Evolutionary conservation across 2,329 filamentous ascomycete species (phyloP).

Genomic region (Diaporthe amygdali): DNA sequence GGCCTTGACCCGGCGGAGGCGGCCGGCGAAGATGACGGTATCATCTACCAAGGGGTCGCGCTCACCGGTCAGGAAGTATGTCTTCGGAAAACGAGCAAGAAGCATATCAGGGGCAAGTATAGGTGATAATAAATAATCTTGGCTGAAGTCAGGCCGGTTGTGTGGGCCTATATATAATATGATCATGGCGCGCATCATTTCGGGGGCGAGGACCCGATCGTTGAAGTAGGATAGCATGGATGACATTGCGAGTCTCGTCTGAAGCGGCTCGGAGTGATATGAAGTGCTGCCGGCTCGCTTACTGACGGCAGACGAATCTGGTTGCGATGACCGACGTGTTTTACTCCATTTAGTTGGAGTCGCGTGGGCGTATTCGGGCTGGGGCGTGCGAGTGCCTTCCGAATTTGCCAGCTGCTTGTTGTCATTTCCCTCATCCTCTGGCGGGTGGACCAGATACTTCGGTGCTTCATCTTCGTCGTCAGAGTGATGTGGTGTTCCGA

Average conservation of each 20-base stretch:
- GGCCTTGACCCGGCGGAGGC: constrained; percentile 80
- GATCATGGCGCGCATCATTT: constrained; percentile 99
- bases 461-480: constrained; percentile 70
- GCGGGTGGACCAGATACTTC: constrained; percentile 28
- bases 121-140: constrained; percentile 89
- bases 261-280: constrained; percentile 64
- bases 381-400: constrained; percentile 40
- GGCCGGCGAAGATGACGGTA: constrained; percentile 92
- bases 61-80: constrained; percentile 92
- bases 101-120: constrained; percentile 86
- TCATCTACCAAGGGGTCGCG: constrained; percentile 95
- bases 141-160: constrained; percentile 88
- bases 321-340: constrained; percentile 23
- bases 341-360: constrained; percentile 45
- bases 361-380: constrained; percentile 57
- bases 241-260: constrained; percentile 89
- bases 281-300: constrained; percentile 40
- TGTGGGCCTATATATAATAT: constrained; percentile 96
- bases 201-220: constrained; percentile 90
- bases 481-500: constrained; percentile 81
- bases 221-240: constrained; percentile 99
- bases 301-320: constrained; percentile 26
- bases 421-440: constrained; percentile 26
- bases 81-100: constrained; percentile 88
- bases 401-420: constrained; percentile 25